Percentiles rank a stretch among this genome's conserved stretches.
Conservation (phyloP, 495 filamentous ascomycete genomes). For the Physcia stellaris region DNA sequence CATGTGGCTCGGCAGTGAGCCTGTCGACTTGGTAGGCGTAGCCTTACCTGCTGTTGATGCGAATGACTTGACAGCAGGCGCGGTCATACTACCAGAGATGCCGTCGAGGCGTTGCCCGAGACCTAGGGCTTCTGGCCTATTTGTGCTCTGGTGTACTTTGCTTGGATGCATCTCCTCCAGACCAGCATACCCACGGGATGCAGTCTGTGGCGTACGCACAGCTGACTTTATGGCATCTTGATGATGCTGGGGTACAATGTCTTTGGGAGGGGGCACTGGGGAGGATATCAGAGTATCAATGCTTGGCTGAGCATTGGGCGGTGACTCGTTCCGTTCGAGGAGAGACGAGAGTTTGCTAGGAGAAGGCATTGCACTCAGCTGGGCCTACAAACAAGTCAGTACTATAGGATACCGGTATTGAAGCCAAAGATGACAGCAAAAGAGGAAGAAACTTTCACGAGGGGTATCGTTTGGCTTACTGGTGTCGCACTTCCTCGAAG, state of each 20-base stretch:
- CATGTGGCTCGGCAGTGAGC: constrained; percentile 21
- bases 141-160: constrained; percentile 56
- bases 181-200: constrained; percentile 29
- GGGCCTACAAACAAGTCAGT: background rate
- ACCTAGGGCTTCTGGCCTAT: constrained; percentile 23
- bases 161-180: constrained; percentile 67
- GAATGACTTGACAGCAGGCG: constrained; percentile 5
- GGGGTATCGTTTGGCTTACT: background rate
- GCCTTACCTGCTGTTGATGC: constrained; percentile 21
- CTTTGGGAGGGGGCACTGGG: constrained; percentile 27
- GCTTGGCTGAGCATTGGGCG: constrained; percentile 8
- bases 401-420: no score
- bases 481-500: constrained; percentile 1
- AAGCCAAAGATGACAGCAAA: background rate
- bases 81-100: constrained; percentile 7
- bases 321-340: constrained; percentile 26
- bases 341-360: constrained; percentile 26
- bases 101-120: no score
- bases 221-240: constrained; percentile 23
- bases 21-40: constrained; percentile 32
- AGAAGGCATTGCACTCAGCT: background rate
- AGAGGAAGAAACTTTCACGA: background rate
- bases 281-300: constrained; percentile 28
- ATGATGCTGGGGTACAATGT: constrained; percentile 12
- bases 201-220: constrained; percentile 36